Evolutionary conservation across 2,329 filamentous ascomycete species (phyloP), one percentile per base, ranked within the genome.

Genomic region (Alternaria sp.): DNA sequence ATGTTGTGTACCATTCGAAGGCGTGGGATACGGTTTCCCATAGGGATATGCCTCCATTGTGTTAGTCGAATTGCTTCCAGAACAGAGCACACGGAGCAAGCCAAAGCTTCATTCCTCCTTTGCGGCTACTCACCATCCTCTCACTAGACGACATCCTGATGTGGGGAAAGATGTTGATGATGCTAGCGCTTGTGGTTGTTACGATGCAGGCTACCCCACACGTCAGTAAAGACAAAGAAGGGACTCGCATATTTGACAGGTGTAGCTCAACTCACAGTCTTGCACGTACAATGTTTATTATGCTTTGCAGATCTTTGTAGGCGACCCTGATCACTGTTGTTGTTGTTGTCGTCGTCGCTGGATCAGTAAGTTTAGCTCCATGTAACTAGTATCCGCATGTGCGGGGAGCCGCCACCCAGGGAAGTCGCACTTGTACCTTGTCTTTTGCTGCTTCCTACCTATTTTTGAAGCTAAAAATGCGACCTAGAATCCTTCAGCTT

Each of bases 11-110:
- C 26, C 52, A 20, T 54, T 55, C 0, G 58, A 46, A 11, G 43
- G 43, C 3, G 47, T 47, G n/a, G 54, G 16, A 6, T 51, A 34
- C 0, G 53, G 54, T 9, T 61, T 48, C 9, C 34, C 46, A 14
- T 57, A 60, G 0, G 57, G 57, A 39, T 60, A 60, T 24, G 51
- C 44, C 32, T 51, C 16, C 8, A 12, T 32, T 14, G 5, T 18
- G 14, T 44, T 43, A 26, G 24, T 18, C 5, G 20, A 4, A 12
- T 3, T 24, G n/a, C 11, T 14, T 12, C 20, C 3, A 16, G 3
- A 11, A 12, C n/a, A 5, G 39, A 42, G 7, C 0, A 38, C 14
- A 11, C 7, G 4, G 8, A 12, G 32, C 7, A 12, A 5, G 4
- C 2, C 3, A 49, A 3, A 24, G 14, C 20, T 42, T 6, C 14